Evolutionary conservation across 1,284 basidiomycete genomes (phyloP), one percentile per base, ranked within the genome.

Genomic region (Rhodotorula sp.): DNA sequence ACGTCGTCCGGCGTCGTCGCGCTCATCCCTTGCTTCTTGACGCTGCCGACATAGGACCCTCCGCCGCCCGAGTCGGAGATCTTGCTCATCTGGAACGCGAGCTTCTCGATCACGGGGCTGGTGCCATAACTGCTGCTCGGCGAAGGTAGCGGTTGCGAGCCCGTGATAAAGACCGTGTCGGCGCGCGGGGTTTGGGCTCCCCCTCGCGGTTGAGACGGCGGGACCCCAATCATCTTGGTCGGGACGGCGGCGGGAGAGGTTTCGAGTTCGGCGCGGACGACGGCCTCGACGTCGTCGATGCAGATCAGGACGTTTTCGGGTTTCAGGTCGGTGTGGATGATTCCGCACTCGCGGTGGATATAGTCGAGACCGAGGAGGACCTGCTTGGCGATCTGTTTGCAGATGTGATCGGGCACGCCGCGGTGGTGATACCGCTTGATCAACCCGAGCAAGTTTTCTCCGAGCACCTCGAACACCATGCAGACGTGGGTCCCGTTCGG

Each of bases 381-480:
- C 83, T 98, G 96, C 81, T 97, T 97, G 56, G 94, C 92, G 79
- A 99, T 98, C 82, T 99, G 96, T 80, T 91, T 92, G 77, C 97
- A 94, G 78, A 99, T 86, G 72, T 87, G 89, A 84, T 94, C 91
- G 5, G 97, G 95, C 1, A 99, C 94, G 74, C 97, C 96, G 78
- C 93, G 92, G 82, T 90, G 91, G 85, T 92, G 91, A 82, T 93
- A 89, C 29, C 96, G 88, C 83, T 97, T 97, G 87, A 98, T 97
- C 78, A 99, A 87, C 3, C 95, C 95, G 1, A 99, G 87, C n/a
- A 99, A 84, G 81, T 97, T 98, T 84, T 99, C 97, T 69, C 97
- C 96, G 16, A 99, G 87, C 49, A 99, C 97, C 83, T 99, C 96
- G 80, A 98, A 98, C 23, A 99, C 96, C 96, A 99, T 99, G 86